phyloP scores from a whole-genome alignment of 345 rosid species.

The Mallotus nudiflorus region DNA sequence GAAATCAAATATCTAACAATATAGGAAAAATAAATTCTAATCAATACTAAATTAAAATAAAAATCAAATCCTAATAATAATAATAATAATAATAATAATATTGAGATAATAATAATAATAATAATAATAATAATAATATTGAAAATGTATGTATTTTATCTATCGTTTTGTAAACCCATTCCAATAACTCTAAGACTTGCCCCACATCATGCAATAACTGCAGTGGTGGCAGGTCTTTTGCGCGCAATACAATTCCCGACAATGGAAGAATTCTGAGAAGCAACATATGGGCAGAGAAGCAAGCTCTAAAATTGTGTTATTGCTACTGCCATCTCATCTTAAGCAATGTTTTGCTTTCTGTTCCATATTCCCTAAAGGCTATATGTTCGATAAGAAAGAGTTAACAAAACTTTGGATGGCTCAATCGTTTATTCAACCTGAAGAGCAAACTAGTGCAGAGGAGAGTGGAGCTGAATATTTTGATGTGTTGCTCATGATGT shows the following conservation, averaged over 20 bases:
- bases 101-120: too few relatives aligned
- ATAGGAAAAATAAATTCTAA: too few relatives aligned
- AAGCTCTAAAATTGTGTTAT: slow-evolving; percentile 29
- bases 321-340: slow-evolving; percentile 21
- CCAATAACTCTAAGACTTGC: too few relatives aligned
- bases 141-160: too few relatives aligned
- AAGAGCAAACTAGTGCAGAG: neutral
- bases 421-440: slow-evolving; percentile 8
- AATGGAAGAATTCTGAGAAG: slow-evolving; percentile 14
- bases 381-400: slow-evolving; percentile 18
- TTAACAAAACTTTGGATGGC: slow-evolving; percentile 37
- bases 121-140: too few relatives aligned
- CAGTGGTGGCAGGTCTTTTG: slow-evolving; percentile 27
- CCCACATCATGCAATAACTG: too few relatives aligned
- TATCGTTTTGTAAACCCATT: too few relatives aligned
- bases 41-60: too few relatives aligned
- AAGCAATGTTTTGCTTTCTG: slow-evolving; percentile 26
- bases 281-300: slow-evolving; percentile 18
- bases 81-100: too few relatives aligned
- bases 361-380: slow-evolving; percentile 33
- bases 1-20: too few relatives aligned
- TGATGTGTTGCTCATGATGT: slow-evolving; percentile 25
- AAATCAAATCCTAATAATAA: too few relatives aligned
- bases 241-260: slow-evolving; percentile 1
- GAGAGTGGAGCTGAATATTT: slow-evolving; percentile 26